A percentile compares a stretch with the other conserved stretches of the same genome.
These are phyloP conservation scores for Canna indica DNA, from an alignment of 176 grass and related monocot species.

Conservation along the genomic window DNA sequence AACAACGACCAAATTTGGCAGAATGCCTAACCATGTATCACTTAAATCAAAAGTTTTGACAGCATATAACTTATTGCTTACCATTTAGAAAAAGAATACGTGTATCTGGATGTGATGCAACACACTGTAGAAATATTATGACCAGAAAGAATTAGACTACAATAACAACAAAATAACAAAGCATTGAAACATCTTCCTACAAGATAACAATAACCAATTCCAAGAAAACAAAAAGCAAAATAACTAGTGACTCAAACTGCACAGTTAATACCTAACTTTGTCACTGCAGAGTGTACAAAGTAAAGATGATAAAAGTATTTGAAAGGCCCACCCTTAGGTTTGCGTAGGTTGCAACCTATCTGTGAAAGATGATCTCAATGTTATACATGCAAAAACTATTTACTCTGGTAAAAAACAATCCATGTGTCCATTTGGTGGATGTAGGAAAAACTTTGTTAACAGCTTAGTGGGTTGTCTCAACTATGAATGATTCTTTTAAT, in stretches of 20 bases:
- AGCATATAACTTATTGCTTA: slow-evolving; percentile 21
- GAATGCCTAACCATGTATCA: no score
- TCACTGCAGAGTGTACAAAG: background rate
- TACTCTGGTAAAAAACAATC: no score
- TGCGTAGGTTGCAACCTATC: no score
- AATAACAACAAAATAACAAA: slow-evolving; percentile 9
- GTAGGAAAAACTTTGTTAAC: no score
- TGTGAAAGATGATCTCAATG: no score
- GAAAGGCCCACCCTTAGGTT: no score
- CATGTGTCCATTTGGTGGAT: no score
- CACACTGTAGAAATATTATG: slow-evolving; percentile 38
- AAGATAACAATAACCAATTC: background rate
- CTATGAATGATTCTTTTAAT: no score
- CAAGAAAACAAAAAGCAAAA: background rate
- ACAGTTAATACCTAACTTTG: background rate
- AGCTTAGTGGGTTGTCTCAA: no score
- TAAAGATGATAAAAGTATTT: no score
- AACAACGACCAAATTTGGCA: background rate
- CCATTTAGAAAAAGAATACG: slow-evolving; percentile 61
- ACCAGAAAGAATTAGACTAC: slow-evolving; percentile 1
- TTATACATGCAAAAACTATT: no score
- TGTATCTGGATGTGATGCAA: slow-evolving; percentile 71
- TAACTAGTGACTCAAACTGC: background rate
- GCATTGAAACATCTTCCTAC: background rate
- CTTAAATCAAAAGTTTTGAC: background rate